Conservation (phyloP, 2,329 filamentous ascomycete genomes). For the Fusarium sp. region DNA sequence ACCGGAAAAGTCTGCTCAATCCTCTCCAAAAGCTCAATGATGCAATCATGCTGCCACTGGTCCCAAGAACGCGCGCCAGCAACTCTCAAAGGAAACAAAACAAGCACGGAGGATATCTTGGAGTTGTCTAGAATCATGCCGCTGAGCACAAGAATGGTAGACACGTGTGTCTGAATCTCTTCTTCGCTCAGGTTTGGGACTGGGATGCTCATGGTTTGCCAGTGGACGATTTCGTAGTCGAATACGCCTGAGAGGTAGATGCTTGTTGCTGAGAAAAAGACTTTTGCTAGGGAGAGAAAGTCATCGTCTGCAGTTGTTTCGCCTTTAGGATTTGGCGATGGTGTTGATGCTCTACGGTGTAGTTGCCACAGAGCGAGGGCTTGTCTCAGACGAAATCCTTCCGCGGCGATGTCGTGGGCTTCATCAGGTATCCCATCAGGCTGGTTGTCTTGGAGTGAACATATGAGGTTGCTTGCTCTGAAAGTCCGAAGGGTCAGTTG, state of each 20-base stretch:
- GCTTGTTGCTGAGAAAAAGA: constrained; percentile 49
- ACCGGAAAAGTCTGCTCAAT: constrained; percentile 42
- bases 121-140: constrained; percentile 28
- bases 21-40: constrained; percentile 31
- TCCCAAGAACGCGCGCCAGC: constrained; percentile 47
- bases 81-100: constrained; percentile 50
- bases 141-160: constrained; percentile 39
- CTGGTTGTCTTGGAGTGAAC: rapidly evolving
- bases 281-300: constrained; percentile 34
- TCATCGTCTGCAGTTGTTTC: neutral
- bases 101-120: constrained; percentile 46
- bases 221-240: constrained; percentile 49
- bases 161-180: constrained; percentile 39
- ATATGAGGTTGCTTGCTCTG: constrained; percentile 18
- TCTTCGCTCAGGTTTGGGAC: constrained; percentile 38
- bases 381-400: constrained; percentile 38
- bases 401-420: constrained; percentile 13
- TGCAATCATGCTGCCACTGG: constrained; percentile 35
- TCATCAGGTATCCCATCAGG: rapidly evolving
- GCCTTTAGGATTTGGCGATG: rapidly evolving
- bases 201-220: constrained; percentile 38
- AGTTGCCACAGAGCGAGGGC: constrained; percentile 27
- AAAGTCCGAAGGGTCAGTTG: rapidly evolving
- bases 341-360: rapidly evolving
- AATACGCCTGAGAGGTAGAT: constrained; percentile 53